Conservation (phyloP, 2,329 filamentous ascomycete genomes). For the Ophiostoma populinum region DNA sequence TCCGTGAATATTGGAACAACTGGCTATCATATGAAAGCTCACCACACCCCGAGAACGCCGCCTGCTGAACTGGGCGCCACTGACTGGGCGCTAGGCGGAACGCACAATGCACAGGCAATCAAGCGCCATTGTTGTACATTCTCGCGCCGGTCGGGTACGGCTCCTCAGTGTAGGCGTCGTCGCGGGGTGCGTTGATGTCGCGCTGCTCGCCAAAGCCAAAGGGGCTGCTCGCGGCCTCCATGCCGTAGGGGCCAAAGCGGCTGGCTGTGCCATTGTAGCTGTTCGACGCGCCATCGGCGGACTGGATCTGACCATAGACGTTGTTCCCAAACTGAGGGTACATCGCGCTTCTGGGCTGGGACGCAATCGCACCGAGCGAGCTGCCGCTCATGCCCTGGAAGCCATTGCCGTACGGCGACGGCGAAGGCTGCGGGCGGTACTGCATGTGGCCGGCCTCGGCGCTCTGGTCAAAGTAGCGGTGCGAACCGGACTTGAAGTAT, state of each 20-base stretch:
- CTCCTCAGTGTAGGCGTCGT: slow-evolving; percentile 5
- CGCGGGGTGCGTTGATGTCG: slow-evolving; percentile 3
- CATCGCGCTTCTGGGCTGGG: slow-evolving; percentile 7
- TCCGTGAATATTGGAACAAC: not conserved
- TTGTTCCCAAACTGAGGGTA: slow-evolving; percentile 16
- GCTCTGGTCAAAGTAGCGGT: slow-evolving; percentile 6
- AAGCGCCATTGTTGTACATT: slow-evolving; percentile 10
- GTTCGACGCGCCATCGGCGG: slow-evolving; percentile 11
- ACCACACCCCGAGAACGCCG: not conserved
- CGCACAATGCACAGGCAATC: no score
- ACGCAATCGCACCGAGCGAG: slow-evolving; percentile 3
- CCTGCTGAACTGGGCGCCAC: no score
- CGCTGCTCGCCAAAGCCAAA: slow-evolving; percentile 9
- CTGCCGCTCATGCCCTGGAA: slow-evolving; percentile 4
- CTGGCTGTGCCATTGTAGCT: slow-evolving; percentile 16
- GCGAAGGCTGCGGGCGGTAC: slow-evolving; percentile 2
- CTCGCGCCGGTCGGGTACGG: not conserved
- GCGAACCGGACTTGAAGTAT: slow-evolving; percentile 5
- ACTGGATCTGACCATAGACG: slow-evolving; percentile 5
- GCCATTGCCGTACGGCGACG: slow-evolving; percentile 2
- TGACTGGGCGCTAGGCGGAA: no score
- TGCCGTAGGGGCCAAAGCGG: slow-evolving; percentile 6
- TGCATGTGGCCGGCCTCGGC: slow-evolving; percentile 5
- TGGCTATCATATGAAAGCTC: not conserved
- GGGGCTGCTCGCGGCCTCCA: slow-evolving; percentile 6